Conservation (phyloP, 2,329 filamentous ascomycete genomes). For the Pyricularia pennisetigena region DNA sequence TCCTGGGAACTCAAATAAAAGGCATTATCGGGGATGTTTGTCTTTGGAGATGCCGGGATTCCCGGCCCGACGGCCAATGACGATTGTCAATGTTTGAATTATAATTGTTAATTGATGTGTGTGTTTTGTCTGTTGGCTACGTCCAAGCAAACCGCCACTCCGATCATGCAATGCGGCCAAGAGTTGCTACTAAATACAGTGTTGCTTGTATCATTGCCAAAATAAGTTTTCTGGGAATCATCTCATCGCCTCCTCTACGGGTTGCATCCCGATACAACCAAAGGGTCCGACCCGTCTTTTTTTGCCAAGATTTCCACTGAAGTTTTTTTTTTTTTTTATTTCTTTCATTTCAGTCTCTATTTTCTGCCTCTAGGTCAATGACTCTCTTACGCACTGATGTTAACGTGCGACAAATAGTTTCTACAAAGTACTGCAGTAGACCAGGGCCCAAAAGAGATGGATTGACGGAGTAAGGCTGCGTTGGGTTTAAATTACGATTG, state of each 20-base stretch:
- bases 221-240: not conserved
- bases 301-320: not conserved
- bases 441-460: not conserved
- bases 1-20: not conserved
- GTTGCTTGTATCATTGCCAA: not conserved
- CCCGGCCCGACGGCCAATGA: not conserved
- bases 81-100: not conserved
- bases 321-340: not conserved
- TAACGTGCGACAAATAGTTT: not conserved
- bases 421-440: not conserved
- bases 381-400: not conserved
- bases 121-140: not conserved
- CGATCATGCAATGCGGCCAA: not conserved
- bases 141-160: not conserved
- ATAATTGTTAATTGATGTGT: not conserved
- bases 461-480: not conserved
- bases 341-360: too few relatives aligned
- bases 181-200: not conserved
- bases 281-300: not conserved
- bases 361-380: not conserved
- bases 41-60: not conserved
- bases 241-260: not conserved
- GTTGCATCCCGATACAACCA: not conserved
- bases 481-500: not conserved
- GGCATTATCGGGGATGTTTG: not conserved